Conservation (phyloP, 208 protist species). For the Acanthamoeba lenticulata region DNA sequence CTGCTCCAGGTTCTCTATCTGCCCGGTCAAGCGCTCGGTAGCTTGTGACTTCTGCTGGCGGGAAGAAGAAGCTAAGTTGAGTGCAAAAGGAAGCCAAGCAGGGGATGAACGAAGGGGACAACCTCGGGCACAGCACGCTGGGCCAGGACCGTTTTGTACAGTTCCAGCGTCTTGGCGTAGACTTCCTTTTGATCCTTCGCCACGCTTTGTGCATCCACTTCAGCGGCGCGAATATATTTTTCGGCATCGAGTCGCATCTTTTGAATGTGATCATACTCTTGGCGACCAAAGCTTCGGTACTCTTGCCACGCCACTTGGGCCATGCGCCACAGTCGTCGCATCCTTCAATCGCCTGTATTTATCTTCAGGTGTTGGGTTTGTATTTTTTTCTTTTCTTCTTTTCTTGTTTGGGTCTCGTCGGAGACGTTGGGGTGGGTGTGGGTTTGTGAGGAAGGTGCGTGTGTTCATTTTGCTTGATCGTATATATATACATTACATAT, state of each 20-base stretch:
- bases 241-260: neutral
- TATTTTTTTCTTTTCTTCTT: too few relatives aligned
- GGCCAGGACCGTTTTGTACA: neutral
- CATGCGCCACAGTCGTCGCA: constrained; percentile 22
- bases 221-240: neutral
- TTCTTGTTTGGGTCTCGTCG: too few relatives aligned
- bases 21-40: neutral
- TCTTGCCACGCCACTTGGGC: neutral
- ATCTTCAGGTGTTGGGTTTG: too few relatives aligned
- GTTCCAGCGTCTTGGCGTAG: neutral
- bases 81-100: too few relatives aligned
- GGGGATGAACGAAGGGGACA: too few relatives aligned
- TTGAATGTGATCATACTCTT: neutral
- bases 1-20: neutral
- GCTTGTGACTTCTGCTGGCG: neutral
- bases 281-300: neutral
- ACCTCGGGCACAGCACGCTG: neutral
- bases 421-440: neutral
- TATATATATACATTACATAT: constrained; percentile 28
- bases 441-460: neutral
- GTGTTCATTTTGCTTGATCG: neutral
- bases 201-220: neutral
- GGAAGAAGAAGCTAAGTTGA: neutral
- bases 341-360: neutral
- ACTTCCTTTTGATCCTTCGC: neutral